phyloP scores from a whole-genome alignment of 768 basidiomycete genomes.

The Agrocybe praecox region DNA sequence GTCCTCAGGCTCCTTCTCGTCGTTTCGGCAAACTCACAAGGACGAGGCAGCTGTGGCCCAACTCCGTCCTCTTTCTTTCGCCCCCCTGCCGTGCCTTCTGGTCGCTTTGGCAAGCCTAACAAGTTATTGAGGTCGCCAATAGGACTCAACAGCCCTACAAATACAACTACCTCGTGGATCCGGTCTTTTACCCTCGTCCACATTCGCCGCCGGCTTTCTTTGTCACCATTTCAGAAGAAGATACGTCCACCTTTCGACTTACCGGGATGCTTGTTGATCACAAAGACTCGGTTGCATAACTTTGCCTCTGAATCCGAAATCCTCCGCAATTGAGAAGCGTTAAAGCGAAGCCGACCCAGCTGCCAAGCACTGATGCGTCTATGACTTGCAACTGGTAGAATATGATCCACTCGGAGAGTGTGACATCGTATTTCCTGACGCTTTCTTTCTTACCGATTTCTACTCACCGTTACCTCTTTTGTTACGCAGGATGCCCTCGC shows the following conservation, averaged over 20 bases:
- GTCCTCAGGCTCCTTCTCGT: too few relatives aligned
- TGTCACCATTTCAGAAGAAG: slow-evolving; percentile 6
- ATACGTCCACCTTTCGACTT: background rate
- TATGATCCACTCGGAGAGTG: background rate
- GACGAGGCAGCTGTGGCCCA: too few relatives aligned
- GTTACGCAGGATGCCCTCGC: background rate
- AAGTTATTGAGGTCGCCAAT: slow-evolving; percentile 11
- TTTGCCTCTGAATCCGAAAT: background rate
- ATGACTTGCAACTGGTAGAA: background rate
- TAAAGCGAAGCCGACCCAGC: background rate
- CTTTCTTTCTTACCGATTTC: background rate
- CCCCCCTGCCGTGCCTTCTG: too few relatives aligned
- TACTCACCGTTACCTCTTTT: background rate
- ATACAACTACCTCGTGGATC: background rate
- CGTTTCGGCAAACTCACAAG: too few relatives aligned
- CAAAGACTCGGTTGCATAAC: slow-evolving; percentile 28
- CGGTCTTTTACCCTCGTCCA: background rate
- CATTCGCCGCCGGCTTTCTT: slow-evolving; percentile 10
- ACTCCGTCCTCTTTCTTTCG: too few relatives aligned
- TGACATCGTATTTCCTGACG: background rate
- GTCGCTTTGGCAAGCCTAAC: too few relatives aligned
- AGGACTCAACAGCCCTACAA: background rate
- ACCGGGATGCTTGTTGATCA: slow-evolving; percentile 1
- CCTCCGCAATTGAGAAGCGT: background rate
- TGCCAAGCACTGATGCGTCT: background rate